These are phyloP conservation scores for Colletotrichum karsti DNA, from an alignment of 2,329 filamentous ascomycete genomes.

Conservation along the genomic window DNA sequence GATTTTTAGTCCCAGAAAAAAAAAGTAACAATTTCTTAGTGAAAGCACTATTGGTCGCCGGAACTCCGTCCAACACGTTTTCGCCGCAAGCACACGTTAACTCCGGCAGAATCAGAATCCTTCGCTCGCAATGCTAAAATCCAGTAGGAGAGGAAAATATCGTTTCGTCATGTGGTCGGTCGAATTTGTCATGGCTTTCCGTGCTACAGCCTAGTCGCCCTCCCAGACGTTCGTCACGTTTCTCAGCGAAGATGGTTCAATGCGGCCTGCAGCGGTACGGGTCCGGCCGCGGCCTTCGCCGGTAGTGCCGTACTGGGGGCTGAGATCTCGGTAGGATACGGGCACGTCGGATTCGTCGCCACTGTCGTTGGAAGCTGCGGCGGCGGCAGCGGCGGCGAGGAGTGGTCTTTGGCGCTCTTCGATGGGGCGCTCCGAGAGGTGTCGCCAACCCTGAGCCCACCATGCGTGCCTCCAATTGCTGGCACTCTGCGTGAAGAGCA, in stretches of 20 bases:
- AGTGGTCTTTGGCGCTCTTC: slow-evolving; percentile 24
- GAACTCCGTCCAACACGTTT: background rate
- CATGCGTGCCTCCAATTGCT: slow-evolving; percentile 29
- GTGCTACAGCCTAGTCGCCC: background rate
- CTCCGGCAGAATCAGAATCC: background rate
- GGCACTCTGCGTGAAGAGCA: slow-evolving; percentile 23
- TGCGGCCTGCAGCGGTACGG: background rate
- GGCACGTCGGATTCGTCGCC: slow-evolving; percentile 20
- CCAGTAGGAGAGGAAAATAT: background rate
- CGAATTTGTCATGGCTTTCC: background rate
- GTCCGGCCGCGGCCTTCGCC: slow-evolving; percentile 4
- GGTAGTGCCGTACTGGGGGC: slow-evolving; percentile 18
- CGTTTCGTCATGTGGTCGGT: background rate
- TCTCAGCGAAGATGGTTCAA: slow-evolving; percentile 21
- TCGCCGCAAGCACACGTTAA: background rate
- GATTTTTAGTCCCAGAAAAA: background rate
- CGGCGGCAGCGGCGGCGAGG: background rate
- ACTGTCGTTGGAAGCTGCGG: slow-evolving; percentile 1
- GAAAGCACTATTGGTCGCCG: background rate
- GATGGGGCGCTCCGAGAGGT: slow-evolving; percentile 12
- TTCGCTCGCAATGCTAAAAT: slow-evolving; percentile 5
- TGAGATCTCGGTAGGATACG: slow-evolving; percentile 23
- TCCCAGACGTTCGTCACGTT: slow-evolving; percentile 23
- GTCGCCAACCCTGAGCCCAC: slow-evolving; percentile 28
- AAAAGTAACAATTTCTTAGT: background rate